Evolutionary conservation across 2,329 filamentous ascomycete genomes (phyloP), one percentile per base, ranked within the genome.

Genomic region (Diplodia sapinea): DNA sequence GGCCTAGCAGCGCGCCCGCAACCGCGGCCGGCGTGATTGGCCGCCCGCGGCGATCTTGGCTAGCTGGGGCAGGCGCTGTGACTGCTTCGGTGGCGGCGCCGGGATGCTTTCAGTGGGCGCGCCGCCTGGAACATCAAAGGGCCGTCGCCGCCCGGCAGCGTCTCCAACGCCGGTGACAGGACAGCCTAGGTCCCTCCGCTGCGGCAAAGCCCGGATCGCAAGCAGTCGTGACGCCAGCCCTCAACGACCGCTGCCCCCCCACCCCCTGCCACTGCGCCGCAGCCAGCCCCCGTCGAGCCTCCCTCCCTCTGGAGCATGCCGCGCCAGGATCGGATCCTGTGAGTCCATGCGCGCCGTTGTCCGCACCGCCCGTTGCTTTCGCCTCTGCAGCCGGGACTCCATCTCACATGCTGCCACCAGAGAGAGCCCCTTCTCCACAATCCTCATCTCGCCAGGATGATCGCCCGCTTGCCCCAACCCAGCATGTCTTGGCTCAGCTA

Each of bases 51-150:
- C 56, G 65, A 67, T 67, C 65, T 61, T 67, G 65, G 36, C 55
- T 36, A 6, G 31, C 23, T 52, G 55, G 31, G 47, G 65, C 65
- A 67, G 65, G 65, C 31, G 65, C 55, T 62, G 47, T 54, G 55
- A 67, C 65, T 62, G 55, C 55, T 61, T 61, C 65, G 56, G 65
- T 67, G 65, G 65, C 65, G 65, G 65, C 65, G 55, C 55, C 38
- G 6, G 63, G 38, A 20, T 63, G 59, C 59, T 26, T 26, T 26
- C 26, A 26, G 40, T 15, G 65, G 61, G 43, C 47, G 65, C 26
- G 55, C 43, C 15, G 54, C 57, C n/a, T 56, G 65, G 65, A 67
- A 67, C 33, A 67, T 11, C 36, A 38, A 12, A 8, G 33, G 33
- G 33, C 33, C 9, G 33, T 36, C 33, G 33, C 7, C 31, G 15